phyloP scores from a whole-genome alignment of 164 flowering plant species.

The Vitis rupestris region DNA sequence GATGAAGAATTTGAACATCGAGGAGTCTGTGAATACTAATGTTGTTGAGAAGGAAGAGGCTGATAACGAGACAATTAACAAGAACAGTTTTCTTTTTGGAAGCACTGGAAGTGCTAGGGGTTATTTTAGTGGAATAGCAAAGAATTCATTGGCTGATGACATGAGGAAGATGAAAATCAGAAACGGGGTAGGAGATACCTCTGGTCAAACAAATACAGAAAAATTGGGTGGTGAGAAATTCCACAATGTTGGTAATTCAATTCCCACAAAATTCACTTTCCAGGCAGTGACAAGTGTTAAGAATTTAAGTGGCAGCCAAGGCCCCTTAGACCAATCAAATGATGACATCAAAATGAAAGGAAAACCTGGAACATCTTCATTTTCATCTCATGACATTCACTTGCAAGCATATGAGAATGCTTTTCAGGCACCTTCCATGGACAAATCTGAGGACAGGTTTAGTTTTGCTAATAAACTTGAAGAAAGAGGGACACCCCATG shows the following conservation, averaged over 20 bases:
- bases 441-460: conserved; percentile 28
- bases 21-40: conserved; percentile 9
- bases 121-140: conserved; percentile 15
- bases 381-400: conserved; percentile 16
- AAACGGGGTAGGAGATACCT: not conserved
- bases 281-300: conserved; percentile 16
- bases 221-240: conserved; percentile 13
- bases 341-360: conserved; percentile 17
- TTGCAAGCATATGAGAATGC: conserved; percentile 20
- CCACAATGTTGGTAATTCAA: conserved; percentile 10
- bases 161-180: conserved; percentile 36
- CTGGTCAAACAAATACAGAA: not conserved
- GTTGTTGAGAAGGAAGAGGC: conserved; percentile 10
- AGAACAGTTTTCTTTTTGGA: conserved; percentile 14
- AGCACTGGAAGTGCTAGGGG: conserved; percentile 6
- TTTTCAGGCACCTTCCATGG: conserved; percentile 18
- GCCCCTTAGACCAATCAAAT: conserved; percentile 12
- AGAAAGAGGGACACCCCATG: conserved; percentile 18
- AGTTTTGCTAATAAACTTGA: conserved; percentile 33
- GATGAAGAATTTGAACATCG: conserved; percentile 28
- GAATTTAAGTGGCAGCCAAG: conserved; percentile 11
- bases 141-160: conserved; percentile 20
- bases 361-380: conserved; percentile 15
- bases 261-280: conserved; percentile 23
- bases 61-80: conserved; percentile 7